These are phyloP conservation scores for Nannochloropsis salina DNA, from an alignment of 108 stramenopile genomes.

Conservation along the genomic window DNA sequence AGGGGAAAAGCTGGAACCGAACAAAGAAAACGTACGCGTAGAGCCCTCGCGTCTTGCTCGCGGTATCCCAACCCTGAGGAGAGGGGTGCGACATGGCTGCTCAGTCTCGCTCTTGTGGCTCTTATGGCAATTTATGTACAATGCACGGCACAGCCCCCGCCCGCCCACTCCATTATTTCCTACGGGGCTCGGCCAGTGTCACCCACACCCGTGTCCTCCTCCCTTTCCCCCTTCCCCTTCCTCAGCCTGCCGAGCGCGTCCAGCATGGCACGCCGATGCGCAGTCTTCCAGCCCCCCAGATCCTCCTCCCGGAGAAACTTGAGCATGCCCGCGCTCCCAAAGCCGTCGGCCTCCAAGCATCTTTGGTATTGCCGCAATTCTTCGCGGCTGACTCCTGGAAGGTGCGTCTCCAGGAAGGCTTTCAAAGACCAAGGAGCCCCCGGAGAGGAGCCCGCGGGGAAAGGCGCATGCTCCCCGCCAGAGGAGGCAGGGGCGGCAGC, in stretches of 20 bases:
- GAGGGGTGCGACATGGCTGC: too few relatives aligned
- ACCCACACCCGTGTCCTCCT: not conserved
- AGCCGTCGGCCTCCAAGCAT: not conserved
- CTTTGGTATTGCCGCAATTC: not conserved
- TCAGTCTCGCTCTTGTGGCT: too few relatives aligned
- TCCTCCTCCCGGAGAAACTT: not conserved
- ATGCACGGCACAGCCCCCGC: too few relatives aligned
- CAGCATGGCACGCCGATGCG: not conserved
- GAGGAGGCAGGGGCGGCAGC: not conserved
- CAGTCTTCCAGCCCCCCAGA: not conserved
- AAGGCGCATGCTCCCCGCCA: not conserved
- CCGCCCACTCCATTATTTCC: too few relatives aligned
- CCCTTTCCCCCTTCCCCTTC: not conserved
- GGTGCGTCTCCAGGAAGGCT: not conserved
- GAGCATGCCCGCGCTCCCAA: not conserved
- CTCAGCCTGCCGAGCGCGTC: not conserved
- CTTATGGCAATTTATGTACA: too few relatives aligned
- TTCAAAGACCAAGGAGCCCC: not conserved
- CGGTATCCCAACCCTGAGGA: too few relatives aligned
- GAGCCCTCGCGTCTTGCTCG: too few relatives aligned
- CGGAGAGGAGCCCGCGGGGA: not conserved
- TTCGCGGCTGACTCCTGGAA: not conserved
- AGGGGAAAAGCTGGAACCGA: too few relatives aligned
- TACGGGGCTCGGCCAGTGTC: not conserved
- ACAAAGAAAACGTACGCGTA: too few relatives aligned